These are phyloP conservation scores for Emmonsiellopsis sp. DNA, from an alignment of 2,329 filamentous ascomycete species.

Conservation along the genomic window DNA sequence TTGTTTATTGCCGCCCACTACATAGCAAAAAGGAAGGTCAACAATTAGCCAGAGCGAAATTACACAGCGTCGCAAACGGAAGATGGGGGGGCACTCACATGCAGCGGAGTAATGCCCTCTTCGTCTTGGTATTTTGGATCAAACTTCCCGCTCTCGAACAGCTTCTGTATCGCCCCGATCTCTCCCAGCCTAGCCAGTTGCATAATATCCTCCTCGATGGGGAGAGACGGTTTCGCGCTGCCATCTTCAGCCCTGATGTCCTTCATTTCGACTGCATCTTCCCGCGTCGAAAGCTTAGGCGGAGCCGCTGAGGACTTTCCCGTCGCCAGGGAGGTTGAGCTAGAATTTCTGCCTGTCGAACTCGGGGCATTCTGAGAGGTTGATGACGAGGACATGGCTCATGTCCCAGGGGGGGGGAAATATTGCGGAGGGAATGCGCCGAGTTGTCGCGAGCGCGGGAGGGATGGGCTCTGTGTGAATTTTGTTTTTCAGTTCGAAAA, in stretches of 20 bases:
- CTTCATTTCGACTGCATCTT: conserved; percentile 31
- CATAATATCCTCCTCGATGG: conserved; percentile 75
- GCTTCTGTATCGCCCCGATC: conserved; percentile 72
- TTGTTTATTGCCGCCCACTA: conserved; percentile 99
- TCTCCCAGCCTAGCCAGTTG: conserved; percentile 86
- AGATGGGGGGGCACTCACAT: conserved; percentile 50
- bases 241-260: conserved; percentile 21
- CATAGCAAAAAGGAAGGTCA: conserved; percentile 10
- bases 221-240: conserved; percentile 24
- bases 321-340: conserved; percentile 17
- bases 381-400: conserved; percentile 19
- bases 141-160: conserved; percentile 74
- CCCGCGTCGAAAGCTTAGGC: conserved; percentile 21
- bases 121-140: conserved; percentile 77
- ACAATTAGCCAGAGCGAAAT: conserved; percentile 10
- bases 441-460: not conserved
- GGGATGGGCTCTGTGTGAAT: not conserved
- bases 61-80: not conserved
- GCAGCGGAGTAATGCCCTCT: conserved; percentile 89
- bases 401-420: not conserved
- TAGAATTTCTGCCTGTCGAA: conserved; percentile 16
- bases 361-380: conserved; percentile 8
- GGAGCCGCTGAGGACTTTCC: conserved; percentile 23
- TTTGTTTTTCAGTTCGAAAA: no score
- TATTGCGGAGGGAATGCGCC: not conserved